Percentiles rank a stretch among this genome's conserved stretches.
phyloP scores from a whole-genome alignment of 257 asterid genomes.

The Lycium barbarum region DNA sequence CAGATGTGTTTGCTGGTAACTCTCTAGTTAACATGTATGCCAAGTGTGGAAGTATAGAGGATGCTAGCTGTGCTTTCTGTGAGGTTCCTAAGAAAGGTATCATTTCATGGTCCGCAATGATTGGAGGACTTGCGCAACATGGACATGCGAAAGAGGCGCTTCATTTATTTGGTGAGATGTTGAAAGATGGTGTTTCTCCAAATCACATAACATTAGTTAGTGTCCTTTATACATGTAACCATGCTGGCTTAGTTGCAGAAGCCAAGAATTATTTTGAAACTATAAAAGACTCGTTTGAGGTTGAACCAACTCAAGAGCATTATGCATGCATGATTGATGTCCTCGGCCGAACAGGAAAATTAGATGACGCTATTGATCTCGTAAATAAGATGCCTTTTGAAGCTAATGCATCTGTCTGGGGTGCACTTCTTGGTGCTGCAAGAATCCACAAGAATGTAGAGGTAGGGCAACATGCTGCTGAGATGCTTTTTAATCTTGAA shows the following conservation, averaged over 20 bases:
- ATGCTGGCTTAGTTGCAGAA: slow-evolving; percentile 27
- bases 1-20: slow-evolving; percentile 31
- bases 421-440: slow-evolving; percentile 27
- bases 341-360: slow-evolving; percentile 28
- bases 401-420: slow-evolving; percentile 29
- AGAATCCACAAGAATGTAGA: slow-evolving; percentile 27
- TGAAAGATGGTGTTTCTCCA: not conserved
- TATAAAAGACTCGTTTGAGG: not conserved
- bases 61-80: slow-evolving; percentile 29
- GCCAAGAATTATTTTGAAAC: slow-evolving; percentile 19
- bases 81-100: slow-evolving; percentile 26
- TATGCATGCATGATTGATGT: slow-evolving; percentile 33
- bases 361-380: slow-evolving; percentile 24
- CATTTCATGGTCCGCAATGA: slow-evolving; percentile 33
- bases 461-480: slow-evolving; percentile 30
- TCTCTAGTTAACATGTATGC: slow-evolving; percentile 35
- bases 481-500: slow-evolving; percentile 25
- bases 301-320: slow-evolving; percentile 33
- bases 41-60: slow-evolving; percentile 31
- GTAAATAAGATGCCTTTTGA: slow-evolving; percentile 23
- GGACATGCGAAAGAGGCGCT: slow-evolving; percentile 27
- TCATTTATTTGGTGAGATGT: slow-evolving; percentile 23
- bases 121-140: slow-evolving; percentile 33
- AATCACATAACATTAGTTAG: slow-evolving; percentile 23
- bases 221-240: slow-evolving; percentile 29